These are phyloP conservation scores for Gracilaria domingensis DNA, from an alignment of 23 red algal genomes.

Conservation along the genomic window DNA sequence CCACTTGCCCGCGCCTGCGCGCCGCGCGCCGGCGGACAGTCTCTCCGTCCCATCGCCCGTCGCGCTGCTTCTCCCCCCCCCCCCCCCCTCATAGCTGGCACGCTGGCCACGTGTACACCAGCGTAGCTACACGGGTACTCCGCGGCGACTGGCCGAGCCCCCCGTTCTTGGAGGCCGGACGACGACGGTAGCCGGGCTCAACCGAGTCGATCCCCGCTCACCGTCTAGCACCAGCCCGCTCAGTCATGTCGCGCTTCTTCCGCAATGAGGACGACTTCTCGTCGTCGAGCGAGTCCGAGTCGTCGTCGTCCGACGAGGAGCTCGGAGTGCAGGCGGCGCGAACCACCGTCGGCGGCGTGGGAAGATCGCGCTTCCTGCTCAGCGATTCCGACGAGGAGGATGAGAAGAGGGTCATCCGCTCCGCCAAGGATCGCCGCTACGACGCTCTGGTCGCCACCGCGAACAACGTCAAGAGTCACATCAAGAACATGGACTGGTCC, in stretches of 20 bases:
- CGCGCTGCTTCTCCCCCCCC: too few species aligned
- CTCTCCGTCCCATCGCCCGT: too few species aligned
- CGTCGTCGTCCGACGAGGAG: constrained; percentile 58
- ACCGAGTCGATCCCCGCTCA: too few species aligned
- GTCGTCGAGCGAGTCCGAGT: constrained; percentile 60
- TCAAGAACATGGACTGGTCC: constrained; percentile 95
- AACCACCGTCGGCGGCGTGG: constrained; percentile 51
- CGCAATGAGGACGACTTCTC: constrained; percentile 63
- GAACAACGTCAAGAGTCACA: constrained; percentile 83
- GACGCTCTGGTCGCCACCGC: constrained; percentile 79
- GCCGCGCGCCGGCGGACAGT: too few species aligned
- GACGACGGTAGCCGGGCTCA: too few species aligned
- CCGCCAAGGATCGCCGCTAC: constrained; percentile 81
- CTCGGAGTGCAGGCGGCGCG: constrained; percentile 12
- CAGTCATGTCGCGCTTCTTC: constrained; percentile 73
- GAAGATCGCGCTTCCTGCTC: constrained; percentile 54
- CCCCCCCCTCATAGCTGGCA: too few species aligned
- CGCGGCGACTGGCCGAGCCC: too few species aligned
- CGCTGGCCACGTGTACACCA: too few species aligned
- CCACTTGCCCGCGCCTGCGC: too few species aligned
- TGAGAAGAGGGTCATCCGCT: constrained; percentile 77
- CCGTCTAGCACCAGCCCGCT: background rate
- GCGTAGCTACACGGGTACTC: too few species aligned
- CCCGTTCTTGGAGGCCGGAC: too few species aligned
- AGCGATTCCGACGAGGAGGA: constrained; percentile 95